These are phyloP conservation scores for Ascodesmis nigricans DNA, from an alignment of 495 filamentous ascomycete genomes.

Conservation along the genomic window DNA sequence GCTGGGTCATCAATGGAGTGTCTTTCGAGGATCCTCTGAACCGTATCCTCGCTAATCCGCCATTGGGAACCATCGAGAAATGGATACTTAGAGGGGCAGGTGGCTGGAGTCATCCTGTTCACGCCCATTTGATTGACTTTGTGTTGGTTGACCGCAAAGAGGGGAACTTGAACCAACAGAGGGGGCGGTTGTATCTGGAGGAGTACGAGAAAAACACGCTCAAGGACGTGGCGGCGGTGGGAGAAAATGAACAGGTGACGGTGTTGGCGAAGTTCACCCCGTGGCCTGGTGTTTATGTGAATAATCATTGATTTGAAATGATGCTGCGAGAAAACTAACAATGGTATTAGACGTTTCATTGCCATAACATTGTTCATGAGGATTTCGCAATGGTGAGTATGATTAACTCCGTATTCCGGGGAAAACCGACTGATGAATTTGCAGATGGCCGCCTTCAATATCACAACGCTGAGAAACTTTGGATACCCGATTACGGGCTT, in stretches of 20 bases:
- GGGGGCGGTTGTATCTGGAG: constrained; percentile 22
- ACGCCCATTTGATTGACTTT: constrained; percentile 35
- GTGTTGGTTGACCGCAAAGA: constrained; percentile 23
- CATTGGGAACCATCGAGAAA: constrained; percentile 29
- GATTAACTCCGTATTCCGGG: too few relatives aligned
- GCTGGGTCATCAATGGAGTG: constrained; percentile 32
- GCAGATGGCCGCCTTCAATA: constrained; percentile 37
- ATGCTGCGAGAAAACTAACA: not conserved
- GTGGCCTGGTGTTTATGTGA: constrained; percentile 34
- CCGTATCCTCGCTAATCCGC: constrained; percentile 29
- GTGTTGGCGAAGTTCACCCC: constrained; percentile 27
- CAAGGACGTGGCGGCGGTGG: constrained; percentile 34
- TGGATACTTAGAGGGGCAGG: constrained; percentile 29
- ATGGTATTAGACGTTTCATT: not conserved
- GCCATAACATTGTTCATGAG: constrained; percentile 7
- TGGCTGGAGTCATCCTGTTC: constrained; percentile 33
- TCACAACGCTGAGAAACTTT: constrained; percentile 27
- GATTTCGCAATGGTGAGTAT: constrained; percentile 4
- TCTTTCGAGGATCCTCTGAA: constrained; percentile 29
- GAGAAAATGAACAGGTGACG: constrained; percentile 14
- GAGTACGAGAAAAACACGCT: constrained; percentile 30
- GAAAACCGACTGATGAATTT: not conserved
- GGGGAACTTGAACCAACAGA: constrained; percentile 7
- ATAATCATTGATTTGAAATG: too few relatives aligned
- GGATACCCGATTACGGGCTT: constrained; percentile 28